Conservation (phyloP, 768 basidiomycete species). For the Chalciporus chontae region DNA sequence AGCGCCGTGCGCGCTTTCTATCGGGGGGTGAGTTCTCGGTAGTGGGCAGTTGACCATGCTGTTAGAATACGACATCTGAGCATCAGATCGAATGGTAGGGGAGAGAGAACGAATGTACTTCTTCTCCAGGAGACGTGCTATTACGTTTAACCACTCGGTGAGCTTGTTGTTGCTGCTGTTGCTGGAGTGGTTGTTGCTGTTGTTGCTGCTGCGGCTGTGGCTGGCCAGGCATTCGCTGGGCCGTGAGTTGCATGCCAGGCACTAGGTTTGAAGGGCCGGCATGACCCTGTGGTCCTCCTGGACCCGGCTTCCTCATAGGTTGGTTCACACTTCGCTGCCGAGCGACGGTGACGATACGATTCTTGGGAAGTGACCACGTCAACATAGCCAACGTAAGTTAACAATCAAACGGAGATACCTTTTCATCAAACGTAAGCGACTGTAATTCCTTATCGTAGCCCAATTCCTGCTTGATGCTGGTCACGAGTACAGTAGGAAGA, state of each 20-base stretch:
- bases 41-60: conserved; percentile 48
- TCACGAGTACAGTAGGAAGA: conserved; percentile 36
- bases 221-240: conserved; percentile 36
- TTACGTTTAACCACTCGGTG: conserved; percentile 43
- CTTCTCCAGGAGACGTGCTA: conserved; percentile 63
- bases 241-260: conserved; percentile 38
- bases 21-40: conserved; percentile 57
- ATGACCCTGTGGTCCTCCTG: conserved; percentile 23
- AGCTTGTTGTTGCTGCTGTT: conserved; percentile 20
- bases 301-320: conserved; percentile 26
- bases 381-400: conserved; percentile 1
- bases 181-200: conserved; percentile 23
- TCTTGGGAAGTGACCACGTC: conserved; percentile 28
- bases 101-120: conserved; percentile 36
- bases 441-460: conserved; percentile 45
- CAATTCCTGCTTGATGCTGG: conserved; percentile 39
- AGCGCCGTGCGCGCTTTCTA: conserved; percentile 49
- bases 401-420: conserved; percentile 40
- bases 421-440: conserved; percentile 49
- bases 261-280: conserved; percentile 25
- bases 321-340: conserved; percentile 22
- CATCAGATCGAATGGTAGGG: background rate
- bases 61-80: background rate
- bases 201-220: conserved; percentile 25
- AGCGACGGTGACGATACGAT: conserved; percentile 31